Evolutionary conservation across 1,284 basidiomycete species (phyloP).

Genomic region (Cutaneotrichosporon cavernicola): DNA sequence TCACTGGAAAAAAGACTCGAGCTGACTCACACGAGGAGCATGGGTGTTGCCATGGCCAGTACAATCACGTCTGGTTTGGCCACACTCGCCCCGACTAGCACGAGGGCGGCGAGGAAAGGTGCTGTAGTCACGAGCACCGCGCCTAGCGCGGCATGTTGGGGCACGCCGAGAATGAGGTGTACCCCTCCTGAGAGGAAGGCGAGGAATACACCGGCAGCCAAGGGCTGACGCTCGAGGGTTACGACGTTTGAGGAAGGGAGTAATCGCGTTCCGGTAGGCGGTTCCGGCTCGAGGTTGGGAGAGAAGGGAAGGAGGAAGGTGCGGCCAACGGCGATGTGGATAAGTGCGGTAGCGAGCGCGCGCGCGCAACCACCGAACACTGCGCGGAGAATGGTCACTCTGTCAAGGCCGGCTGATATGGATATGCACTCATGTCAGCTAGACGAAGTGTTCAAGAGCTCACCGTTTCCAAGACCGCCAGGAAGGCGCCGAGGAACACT

Average conservation of each 20-base stretch:
- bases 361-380: background rate
- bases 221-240: conserved; percentile 35
- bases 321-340: conserved; percentile 7
- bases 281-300: background rate
- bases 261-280: background rate
- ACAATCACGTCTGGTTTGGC: background rate
- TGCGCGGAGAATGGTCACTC: background rate
- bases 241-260: conserved; percentile 2
- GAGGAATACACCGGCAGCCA: conserved; percentile 30
- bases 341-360: background rate
- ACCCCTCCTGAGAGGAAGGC: background rate
- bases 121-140: conserved; percentile 32
- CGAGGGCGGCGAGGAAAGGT: conserved; percentile 37
- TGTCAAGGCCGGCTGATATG: background rate
- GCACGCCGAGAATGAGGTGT: background rate
- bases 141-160: conserved; percentile 32
- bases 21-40: conserved; percentile 4
- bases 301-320: conserved; percentile 4
- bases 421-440: background rate
- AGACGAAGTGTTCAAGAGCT: too few relatives aligned
- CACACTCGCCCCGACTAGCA: conserved; percentile 31
- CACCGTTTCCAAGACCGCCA: conserved; percentile 1
- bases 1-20: background rate
- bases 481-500: background rate
- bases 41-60: background rate